These are phyloP conservation scores for Sicyos baderoa DNA, from an alignment of 306 rosid genomes.

Conservation along the genomic window DNA sequence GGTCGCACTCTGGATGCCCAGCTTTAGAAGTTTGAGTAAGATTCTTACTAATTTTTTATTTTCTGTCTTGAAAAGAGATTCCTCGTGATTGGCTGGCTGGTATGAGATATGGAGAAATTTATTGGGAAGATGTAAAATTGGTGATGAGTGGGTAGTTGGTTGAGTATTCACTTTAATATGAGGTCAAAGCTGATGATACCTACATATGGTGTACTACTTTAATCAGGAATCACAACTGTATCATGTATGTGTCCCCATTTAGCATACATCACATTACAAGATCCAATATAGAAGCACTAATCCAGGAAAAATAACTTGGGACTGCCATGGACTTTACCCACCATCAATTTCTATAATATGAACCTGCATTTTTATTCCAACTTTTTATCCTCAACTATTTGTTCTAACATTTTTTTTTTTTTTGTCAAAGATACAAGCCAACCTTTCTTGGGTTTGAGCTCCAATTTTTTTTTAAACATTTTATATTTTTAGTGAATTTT, in stretches of 20 bases:
- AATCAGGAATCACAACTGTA: slow-evolving; percentile 3
- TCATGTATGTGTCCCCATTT: slow-evolving; percentile 12
- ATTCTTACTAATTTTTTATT: not conserved
- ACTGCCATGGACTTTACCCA: not conserved
- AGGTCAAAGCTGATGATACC: not conserved
- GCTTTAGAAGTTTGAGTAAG: not conserved
- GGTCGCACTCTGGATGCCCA: no score
- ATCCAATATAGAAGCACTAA: slow-evolving; percentile 8
- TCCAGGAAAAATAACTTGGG: slow-evolving; percentile 7
- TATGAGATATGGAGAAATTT: not conserved
- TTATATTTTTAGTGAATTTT: not conserved
- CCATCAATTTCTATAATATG: not conserved
- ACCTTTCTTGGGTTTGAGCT: not conserved
- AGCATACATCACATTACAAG: slow-evolving; percentile 12
- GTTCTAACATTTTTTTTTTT: no score
- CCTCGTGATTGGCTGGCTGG: not conserved
- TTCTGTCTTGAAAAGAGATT: no score
- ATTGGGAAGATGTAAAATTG: not conserved
- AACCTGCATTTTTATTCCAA: not conserved
- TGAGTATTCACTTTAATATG: not conserved
- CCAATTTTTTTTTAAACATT: not conserved
- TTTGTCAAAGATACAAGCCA: no score
- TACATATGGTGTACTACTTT: not conserved
- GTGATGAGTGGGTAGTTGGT: not conserved
- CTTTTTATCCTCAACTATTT: no score